These are phyloP conservation scores for Pontederia crassipes DNA, from an alignment of 176 grass and related monocot genomes.

Conservation along the genomic window DNA sequence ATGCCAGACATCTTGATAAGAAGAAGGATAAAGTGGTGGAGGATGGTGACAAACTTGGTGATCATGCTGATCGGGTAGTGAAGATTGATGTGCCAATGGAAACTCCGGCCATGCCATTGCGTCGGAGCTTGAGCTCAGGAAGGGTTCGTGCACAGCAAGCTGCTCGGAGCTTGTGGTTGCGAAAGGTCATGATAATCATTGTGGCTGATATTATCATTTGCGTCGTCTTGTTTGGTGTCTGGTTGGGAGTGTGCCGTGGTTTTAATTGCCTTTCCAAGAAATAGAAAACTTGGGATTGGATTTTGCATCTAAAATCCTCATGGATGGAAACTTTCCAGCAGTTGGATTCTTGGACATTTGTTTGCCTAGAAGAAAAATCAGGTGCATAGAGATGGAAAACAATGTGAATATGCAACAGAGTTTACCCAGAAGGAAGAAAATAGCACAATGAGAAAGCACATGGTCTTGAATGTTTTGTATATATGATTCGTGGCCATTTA, in stretches of 20 bases:
- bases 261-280: constrained; percentile 37
- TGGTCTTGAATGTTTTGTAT: too few relatives aligned
- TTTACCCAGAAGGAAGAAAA: too few relatives aligned
- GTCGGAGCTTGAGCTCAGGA: not conserved
- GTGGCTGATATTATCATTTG: constrained; percentile 42
- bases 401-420: too few relatives aligned
- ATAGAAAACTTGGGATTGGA: not conserved
- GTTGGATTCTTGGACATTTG: too few relatives aligned
- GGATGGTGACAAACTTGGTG: not conserved
- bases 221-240: constrained; percentile 54
- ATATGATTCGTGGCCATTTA: too few relatives aligned
- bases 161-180: constrained; percentile 27
- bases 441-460: too few relatives aligned
- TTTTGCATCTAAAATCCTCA: not conserved
- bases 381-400: too few relatives aligned
- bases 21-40: constrained; percentile 5
- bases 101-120: not conserved
- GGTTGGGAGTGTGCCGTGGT: constrained; percentile 58
- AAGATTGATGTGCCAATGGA: not conserved
- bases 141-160: not conserved
- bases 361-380: too few relatives aligned
- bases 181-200: constrained; percentile 34
- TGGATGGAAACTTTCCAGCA: too few relatives aligned
- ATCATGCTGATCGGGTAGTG: not conserved
- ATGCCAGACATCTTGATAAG: constrained; percentile 21